Conservation (phyloP, 2,329 filamentous ascomycete genomes). For the Exophiala dermatitidis region DNA sequence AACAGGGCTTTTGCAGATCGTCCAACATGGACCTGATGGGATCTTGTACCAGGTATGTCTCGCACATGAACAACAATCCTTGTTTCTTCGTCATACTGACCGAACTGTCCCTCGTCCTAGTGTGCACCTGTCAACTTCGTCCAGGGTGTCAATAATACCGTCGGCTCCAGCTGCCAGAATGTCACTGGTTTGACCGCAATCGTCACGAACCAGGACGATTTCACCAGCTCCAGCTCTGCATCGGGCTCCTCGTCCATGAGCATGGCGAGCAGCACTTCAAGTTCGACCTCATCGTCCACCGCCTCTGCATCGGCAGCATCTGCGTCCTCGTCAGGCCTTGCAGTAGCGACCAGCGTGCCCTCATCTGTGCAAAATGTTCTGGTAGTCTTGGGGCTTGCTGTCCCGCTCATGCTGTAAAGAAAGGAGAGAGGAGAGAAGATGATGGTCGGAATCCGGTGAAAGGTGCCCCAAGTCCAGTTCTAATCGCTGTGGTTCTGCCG, state of each 20-base stretch:
- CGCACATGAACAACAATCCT: background rate
- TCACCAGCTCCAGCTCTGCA: constrained; percentile 13
- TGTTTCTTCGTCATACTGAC: background rate
- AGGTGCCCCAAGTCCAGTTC: no score
- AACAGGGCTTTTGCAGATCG: constrained; percentile 17
- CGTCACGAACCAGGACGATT: constrained; percentile 15
- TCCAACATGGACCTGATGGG: constrained; percentile 19
- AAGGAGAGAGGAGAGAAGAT: background rate
- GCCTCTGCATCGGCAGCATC: constrained; percentile 6
- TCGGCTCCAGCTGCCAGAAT: constrained; percentile 49
- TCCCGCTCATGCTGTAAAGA: constrained; percentile 7
- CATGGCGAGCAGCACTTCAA: background rate
- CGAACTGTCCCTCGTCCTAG: constrained; percentile 2
- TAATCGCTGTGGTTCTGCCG: no score
- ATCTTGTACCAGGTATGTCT: constrained; percentile 21
- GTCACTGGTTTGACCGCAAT: constrained; percentile 48
- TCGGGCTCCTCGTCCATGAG: constrained; percentile 5
- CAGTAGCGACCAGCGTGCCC: constrained; percentile 6
- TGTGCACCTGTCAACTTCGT: constrained; percentile 25
- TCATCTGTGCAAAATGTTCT: constrained; percentile 7
- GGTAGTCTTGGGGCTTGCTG: constrained; percentile 7
- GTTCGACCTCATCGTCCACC: constrained; percentile 4
- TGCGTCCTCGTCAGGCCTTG: constrained; percentile 6
- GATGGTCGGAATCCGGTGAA: no score
- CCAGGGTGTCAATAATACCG: constrained; percentile 12